Conservation (phyloP, 495 filamentous ascomycete species). For the Trichoderma erinaceum region DNA sequence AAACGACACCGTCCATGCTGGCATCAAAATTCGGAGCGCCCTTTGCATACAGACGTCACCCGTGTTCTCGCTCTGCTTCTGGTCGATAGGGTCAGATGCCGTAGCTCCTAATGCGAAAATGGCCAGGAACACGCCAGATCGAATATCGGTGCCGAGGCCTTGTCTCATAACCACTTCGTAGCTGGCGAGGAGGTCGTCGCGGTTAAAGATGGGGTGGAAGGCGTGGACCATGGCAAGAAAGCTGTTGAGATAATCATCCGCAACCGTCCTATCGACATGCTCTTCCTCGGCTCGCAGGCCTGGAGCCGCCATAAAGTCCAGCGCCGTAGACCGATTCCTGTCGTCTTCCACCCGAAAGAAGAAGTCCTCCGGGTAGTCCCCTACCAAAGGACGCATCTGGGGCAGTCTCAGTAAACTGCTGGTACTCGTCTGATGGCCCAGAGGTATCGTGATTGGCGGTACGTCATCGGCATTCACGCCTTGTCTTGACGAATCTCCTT, state of each 20-base stretch:
- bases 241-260: neutral
- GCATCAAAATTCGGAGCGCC: neutral
- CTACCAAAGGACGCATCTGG: neutral
- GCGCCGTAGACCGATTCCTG: neutral
- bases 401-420: neutral
- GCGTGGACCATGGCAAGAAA: neutral
- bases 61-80: neutral
- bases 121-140: neutral
- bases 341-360: neutral
- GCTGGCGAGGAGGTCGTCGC: neutral
- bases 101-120: neutral
- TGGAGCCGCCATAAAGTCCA: neutral
- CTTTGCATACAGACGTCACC: neutral
- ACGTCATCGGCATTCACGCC: neutral
- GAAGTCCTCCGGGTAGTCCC: neutral
- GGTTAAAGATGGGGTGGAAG: conserved; percentile 12
- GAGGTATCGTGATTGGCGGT: neutral
- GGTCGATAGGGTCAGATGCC: neutral
- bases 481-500: neutral
- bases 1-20: neutral
- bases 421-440: conserved; percentile 3
- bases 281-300: neutral
- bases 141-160: neutral
- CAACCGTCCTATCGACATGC: neutral
- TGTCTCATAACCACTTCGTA: conserved; percentile 5